Percentiles rank a stretch among this genome's conserved stretches.
Evolutionary conservation across 2,329 filamentous ascomycete genomes (phyloP).

Genomic region (Daldinia sp.): DNA sequence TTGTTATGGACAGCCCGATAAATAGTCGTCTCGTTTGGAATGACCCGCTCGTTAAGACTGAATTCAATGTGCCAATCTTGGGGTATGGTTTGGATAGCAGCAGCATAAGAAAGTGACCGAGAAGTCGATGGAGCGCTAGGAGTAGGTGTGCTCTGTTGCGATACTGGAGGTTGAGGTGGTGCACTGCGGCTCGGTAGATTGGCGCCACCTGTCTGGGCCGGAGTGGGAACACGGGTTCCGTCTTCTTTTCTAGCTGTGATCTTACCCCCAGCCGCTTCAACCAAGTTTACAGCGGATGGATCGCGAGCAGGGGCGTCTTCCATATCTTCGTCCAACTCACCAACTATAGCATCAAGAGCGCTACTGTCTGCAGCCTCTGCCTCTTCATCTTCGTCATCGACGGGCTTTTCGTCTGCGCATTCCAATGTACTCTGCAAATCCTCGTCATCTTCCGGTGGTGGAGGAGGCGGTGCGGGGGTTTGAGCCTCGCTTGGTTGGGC

Average conservation of each 20-base stretch:
- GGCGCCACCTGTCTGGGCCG: constrained; percentile 64
- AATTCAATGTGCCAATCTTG: constrained; percentile 99
- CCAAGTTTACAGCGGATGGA: constrained; percentile 88
- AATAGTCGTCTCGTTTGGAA: constrained; percentile 92
- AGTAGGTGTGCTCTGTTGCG: constrained; percentile 52
- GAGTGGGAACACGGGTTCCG: constrained; percentile 85
- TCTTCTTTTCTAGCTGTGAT: constrained; percentile 93
- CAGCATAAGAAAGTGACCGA: constrained; percentile 81
- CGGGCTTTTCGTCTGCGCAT: constrained; percentile 89
- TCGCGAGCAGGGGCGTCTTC: constrained; percentile 76
- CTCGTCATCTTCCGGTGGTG: constrained; percentile 66
- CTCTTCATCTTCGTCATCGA: constrained; percentile 77
- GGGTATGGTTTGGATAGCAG: constrained; percentile 79
- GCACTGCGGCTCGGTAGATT: constrained; percentile 51
- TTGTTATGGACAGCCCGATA: constrained; percentile 88
- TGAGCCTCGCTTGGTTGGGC: constrained; percentile 60
- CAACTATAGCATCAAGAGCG: constrained; percentile 86
- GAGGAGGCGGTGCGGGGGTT: constrained; percentile 60
- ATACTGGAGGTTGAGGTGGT: constrained; percentile 50
- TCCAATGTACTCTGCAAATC: constrained; percentile 77
- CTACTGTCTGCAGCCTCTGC: constrained; percentile 65
- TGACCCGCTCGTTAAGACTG: constrained; percentile 81
- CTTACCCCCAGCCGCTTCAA: constrained; percentile 85
- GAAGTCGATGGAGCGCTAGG: constrained; percentile 63
- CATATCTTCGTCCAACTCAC: constrained; percentile 86